These are phyloP conservation scores for Xylaria digitata DNA, from an alignment of 2,329 filamentous ascomycete species.

Conservation along the genomic window DNA sequence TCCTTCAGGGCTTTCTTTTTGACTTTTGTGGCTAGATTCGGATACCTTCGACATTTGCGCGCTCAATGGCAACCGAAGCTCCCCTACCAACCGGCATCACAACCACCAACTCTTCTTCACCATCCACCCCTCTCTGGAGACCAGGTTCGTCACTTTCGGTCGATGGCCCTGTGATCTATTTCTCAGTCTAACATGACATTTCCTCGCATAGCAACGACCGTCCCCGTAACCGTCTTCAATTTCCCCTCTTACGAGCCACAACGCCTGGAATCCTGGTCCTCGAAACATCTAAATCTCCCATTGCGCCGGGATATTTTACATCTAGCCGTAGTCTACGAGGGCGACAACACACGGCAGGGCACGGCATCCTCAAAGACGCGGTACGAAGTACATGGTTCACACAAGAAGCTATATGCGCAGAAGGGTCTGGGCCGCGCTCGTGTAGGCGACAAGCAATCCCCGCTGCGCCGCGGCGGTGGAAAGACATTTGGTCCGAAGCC, in stretches of 20 bases:
- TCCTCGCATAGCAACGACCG: conserved; percentile 65
- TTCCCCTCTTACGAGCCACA: conserved; percentile 91
- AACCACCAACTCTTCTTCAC: conserved; percentile 51
- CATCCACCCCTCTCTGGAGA: conserved; percentile 53
- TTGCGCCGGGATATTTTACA: conserved; percentile 92
- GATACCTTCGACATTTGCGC: conserved; percentile 55
- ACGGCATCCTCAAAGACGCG: conserved; percentile 86
- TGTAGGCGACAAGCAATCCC: conserved; percentile 82
- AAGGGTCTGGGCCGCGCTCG: conserved; percentile 88
- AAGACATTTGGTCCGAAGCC: conserved; percentile 91
- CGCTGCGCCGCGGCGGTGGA: conserved; percentile 85
- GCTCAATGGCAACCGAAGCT: conserved; percentile 68
- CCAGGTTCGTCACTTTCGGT: conserved; percentile 54
- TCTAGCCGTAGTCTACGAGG: conserved; percentile 91
- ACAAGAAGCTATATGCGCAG: conserved; percentile 83
- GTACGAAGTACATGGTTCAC: conserved; percentile 84
- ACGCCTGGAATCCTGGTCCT: conserved; percentile 79
- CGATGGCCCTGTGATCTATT: neutral
- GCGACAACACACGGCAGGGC: conserved; percentile 86
- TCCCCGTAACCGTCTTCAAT: conserved; percentile 86
- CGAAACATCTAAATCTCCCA: conserved; percentile 86
- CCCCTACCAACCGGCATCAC: conserved; percentile 54
- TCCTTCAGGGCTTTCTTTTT: conserved; percentile 2
- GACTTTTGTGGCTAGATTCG: conserved; percentile 40
- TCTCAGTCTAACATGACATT: conserved; percentile 25